Evolutionary conservation across 495 filamentous ascomycete species (phyloP).

Genomic region (Lindgomyces ingoldianus): DNA sequence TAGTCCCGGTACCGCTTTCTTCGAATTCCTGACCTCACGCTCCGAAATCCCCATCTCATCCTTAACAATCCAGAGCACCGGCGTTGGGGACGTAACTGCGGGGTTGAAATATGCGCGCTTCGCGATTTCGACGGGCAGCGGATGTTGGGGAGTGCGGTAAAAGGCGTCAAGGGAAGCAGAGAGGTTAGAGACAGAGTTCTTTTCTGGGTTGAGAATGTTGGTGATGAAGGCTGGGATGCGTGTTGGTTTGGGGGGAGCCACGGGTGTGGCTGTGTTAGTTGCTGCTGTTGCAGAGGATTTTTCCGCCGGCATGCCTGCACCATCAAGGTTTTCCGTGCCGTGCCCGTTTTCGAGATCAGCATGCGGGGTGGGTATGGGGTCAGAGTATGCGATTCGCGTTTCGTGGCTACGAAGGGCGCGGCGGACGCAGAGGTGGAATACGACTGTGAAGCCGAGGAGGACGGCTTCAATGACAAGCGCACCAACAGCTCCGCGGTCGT

Average conservation of each 20-base stretch:
- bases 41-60: conserved; percentile 65
- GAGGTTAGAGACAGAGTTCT: conserved; percentile 56
- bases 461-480: conserved; percentile 82
- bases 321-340: conserved; percentile 53
- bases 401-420: conserved; percentile 65
- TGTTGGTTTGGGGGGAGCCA: conserved; percentile 12
- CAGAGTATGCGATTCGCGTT: conserved; percentile 19
- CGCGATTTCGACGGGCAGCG: conserved; percentile 50
- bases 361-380: conserved; percentile 57
- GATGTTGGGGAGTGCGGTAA: conserved; percentile 54
- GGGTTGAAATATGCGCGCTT: conserved; percentile 67
- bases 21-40: conserved; percentile 63
- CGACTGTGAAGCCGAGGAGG: conserved; percentile 73
- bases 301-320: conserved; percentile 8
- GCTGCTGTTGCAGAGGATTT: conserved; percentile 13
- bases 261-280: conserved; percentile 24
- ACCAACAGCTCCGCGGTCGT: conserved; percentile 58
- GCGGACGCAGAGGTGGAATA: conserved; percentile 85
- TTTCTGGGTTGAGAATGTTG: conserved; percentile 24
- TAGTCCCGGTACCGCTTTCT: conserved; percentile 48
- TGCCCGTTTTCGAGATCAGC: conserved; percentile 72
- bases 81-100: conserved; percentile 60
- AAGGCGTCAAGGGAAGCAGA: conserved; percentile 65
- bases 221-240: conserved; percentile 25
- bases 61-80: conserved; percentile 68